Conservation (phyloP, 1,284 basidiomycete genomes). For the Veloporphyrellus conicus region DNA sequence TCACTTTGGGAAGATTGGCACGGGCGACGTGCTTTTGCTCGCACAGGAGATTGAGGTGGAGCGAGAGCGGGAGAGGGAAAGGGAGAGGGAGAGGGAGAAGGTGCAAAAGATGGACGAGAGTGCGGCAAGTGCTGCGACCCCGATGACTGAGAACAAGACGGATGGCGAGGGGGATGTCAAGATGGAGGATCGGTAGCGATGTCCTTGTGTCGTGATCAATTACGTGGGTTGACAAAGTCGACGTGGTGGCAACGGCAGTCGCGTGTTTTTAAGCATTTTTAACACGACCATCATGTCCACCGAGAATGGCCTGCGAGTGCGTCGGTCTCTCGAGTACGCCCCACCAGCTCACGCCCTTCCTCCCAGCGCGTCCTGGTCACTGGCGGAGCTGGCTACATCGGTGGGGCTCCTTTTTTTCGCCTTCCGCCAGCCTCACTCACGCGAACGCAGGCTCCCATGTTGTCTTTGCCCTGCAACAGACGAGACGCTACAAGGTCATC, state of each 20-base stretch:
- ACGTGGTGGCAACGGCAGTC: not conserved
- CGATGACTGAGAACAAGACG: constrained; percentile 17
- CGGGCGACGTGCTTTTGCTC: constrained; percentile 65
- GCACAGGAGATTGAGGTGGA: constrained; percentile 66
- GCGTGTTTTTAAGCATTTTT: constrained; percentile 15
- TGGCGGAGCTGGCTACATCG: constrained; percentile 83
- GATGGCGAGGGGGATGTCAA: constrained; percentile 50
- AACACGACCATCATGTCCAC: constrained; percentile 24
- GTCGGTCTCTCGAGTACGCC: constrained; percentile 11
- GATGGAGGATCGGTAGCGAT: constrained; percentile 44
- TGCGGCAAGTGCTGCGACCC: constrained; percentile 4
- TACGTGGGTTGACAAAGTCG: not conserved
- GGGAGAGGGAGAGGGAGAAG: constrained; percentile 36
- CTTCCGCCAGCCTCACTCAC: constrained; percentile 10
- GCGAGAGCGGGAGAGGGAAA: constrained; percentile 38
- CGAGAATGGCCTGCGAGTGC: constrained; percentile 30
- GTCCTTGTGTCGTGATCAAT: too few relatives aligned
- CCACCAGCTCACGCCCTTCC: constrained; percentile 13
- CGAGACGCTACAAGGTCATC: constrained; percentile 84
- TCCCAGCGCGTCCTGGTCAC: constrained; percentile 72
- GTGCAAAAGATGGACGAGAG: constrained; percentile 36
- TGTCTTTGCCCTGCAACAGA: constrained; percentile 80
- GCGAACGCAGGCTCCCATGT: constrained; percentile 76
- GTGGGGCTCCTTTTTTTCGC: constrained; percentile 35
- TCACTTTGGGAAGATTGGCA: constrained; percentile 74